phyloP scores from a whole-genome alignment of 129 eudicot genomes.

The Lactuca sativa region DNA sequence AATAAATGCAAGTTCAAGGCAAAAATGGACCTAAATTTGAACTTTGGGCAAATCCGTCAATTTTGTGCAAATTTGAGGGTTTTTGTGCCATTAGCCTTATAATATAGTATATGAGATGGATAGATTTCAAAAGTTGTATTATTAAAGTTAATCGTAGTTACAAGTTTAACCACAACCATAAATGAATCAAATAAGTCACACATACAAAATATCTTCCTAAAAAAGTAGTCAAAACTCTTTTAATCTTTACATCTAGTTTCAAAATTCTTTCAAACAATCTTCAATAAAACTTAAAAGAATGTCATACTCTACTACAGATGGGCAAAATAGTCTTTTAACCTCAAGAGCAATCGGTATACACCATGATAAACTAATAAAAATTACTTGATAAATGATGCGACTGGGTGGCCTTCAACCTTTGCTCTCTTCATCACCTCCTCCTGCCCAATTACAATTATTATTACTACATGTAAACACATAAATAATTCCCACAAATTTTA shows the following conservation, averaged over 20 bases:
- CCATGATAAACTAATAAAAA: neutral
- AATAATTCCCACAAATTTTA: too few species aligned
- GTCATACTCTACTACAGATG: neutral
- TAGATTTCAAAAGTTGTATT: too few species aligned
- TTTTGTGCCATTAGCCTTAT: too few species aligned
- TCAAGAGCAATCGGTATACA: neutral
- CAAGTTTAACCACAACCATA: neutral
- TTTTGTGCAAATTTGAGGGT: too few species aligned
- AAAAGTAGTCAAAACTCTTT: neutral
- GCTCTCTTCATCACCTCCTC: conserved; percentile 56
- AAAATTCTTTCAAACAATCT: neutral
- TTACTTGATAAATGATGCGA: conserved; percentile 41
- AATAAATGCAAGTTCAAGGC: too few species aligned
- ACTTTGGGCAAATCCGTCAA: too few species aligned
- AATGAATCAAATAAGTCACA: neutral
- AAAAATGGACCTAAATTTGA: too few species aligned
- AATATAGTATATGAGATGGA: too few species aligned
- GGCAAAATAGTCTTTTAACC: neutral
- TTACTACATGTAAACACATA: neutral
- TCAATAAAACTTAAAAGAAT: neutral
- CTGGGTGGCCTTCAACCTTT: conserved; percentile 47
- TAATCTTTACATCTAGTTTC: conserved; percentile 2
- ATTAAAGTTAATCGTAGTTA: too few species aligned
- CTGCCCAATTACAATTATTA: conserved; percentile 35
- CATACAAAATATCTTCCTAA: neutral